Base-by-base conservation (phyloP, 768 basidiomycete genomes). In the Rhodosporidiobolus sp. region DNA sequence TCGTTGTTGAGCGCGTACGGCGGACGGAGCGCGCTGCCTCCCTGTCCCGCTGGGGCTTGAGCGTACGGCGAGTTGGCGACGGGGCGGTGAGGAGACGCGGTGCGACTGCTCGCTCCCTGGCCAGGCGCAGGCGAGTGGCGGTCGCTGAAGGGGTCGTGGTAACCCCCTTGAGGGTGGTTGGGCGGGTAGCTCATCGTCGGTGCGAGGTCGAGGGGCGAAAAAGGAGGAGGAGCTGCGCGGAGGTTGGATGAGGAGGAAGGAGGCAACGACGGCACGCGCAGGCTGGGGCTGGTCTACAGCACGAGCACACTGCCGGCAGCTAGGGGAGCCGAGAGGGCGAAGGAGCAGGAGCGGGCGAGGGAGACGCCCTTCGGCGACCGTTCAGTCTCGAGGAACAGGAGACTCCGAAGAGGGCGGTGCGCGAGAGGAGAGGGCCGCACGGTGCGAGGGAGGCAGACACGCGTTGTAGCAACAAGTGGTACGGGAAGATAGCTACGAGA, bases 71-170 rank as follows among this genome's bases (percentile, higher is more conserved):
- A n/a, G n/a, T n/a, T n/a, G n/a, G n/a, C 46, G 49, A 49, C 32
- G 58, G 14, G 43, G n/a, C 58, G n/a, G 12, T 35, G 46, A 19
- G 24, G 26, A 16, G 38, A 34, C 26, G 9, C 59, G 26, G 48
- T 49, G 50, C 50, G 49, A 50, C 28, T 35, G 35, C 10, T n/a
- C n/a, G n/a, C n/a, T n/a, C n/a, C 17, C 4, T 17, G 38, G 48
- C 35, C 53, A 43, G 43, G 58, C 52, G 53, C 48, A 32, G 70
- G 61, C 30, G 65, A 63, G 65, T 62, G 60, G 19, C 59, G 55
- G 55, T 72, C 62, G 45, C 28, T 57, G 58, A 64, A 68, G 30
- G 66, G 62, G 66, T 68, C 66, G 22, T 53, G 54, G 52, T 63
- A 43, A 35, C 34, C 50, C n/a, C 34, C 50, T 17, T 53, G 49